Conservation (phyloP, 768 basidiomycete species). For the Chalciporus chontae region DNA sequence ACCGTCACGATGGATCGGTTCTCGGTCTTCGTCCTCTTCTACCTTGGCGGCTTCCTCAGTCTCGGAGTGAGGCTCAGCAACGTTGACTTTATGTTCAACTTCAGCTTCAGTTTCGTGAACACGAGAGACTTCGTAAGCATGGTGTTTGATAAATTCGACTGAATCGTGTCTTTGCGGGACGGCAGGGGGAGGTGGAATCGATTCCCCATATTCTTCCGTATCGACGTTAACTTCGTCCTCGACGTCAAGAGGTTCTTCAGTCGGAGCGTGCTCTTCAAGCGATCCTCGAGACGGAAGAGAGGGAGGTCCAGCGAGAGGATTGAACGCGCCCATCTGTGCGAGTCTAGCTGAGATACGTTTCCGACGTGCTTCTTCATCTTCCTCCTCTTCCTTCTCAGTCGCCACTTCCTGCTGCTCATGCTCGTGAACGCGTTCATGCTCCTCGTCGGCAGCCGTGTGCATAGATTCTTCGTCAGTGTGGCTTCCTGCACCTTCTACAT, state of each 20-base stretch:
- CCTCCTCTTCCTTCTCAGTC: conserved; percentile 26
- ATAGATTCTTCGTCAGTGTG: conserved; percentile 2
- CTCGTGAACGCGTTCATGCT: neutral
- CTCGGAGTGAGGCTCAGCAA: conserved; percentile 14
- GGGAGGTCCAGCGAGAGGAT: conserved; percentile 46
- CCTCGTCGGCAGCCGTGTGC: conserved; percentile 3
- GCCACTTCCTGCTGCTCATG: neutral
- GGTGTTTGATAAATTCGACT: conserved; percentile 12
- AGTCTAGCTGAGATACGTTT: conserved; percentile 57
- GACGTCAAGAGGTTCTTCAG: conserved; percentile 11
- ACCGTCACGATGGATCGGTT: conserved; percentile 34
- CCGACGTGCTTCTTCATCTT: conserved; percentile 52
- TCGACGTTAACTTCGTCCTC: conserved; percentile 25
- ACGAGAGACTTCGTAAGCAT: conserved; percentile 2
- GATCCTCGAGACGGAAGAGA: conserved; percentile 18
- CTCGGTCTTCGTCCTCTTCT: conserved; percentile 11
- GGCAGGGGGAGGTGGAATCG: conserved; percentile 15
- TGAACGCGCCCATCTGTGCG: conserved; percentile 60
- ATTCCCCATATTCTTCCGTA: conserved; percentile 23
- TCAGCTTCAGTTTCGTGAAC: neutral
- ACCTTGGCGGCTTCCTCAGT: conserved; percentile 14
- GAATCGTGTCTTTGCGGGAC: conserved; percentile 23
- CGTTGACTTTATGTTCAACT: neutral
- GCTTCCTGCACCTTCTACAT: neutral
- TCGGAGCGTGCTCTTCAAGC: conserved; percentile 7